Evolutionary conservation across 2,329 filamentous ascomycete species (phyloP).

Genomic region (Aspergillus sp.): DNA sequence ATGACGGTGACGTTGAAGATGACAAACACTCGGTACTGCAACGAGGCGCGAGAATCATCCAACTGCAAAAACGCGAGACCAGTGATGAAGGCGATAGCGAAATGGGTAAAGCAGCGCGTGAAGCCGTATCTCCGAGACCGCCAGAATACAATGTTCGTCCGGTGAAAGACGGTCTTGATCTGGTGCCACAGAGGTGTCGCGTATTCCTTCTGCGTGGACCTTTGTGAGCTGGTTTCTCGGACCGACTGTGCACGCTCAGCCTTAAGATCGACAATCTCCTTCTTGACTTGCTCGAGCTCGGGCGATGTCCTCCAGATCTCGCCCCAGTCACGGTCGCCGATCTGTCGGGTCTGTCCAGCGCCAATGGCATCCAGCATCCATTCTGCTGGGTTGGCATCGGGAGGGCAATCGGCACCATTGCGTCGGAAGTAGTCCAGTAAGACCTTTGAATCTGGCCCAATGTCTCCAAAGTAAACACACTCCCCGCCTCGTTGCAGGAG

Average conservation of each 20-base stretch:
- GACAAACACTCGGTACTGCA: constrained; percentile 85
- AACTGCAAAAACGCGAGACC: constrained; percentile 79
- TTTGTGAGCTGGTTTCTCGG: constrained; percentile 33
- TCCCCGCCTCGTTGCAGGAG: constrained; percentile 55
- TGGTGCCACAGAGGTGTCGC: constrained; percentile 79
- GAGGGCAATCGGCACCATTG: constrained; percentile 52
- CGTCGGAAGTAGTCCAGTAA: constrained; percentile 55
- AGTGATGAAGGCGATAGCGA: constrained; percentile 73
- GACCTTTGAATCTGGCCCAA: constrained; percentile 50
- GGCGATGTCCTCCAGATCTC: constrained; percentile 75
- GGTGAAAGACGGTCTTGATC: constrained; percentile 69
- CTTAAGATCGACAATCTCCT: constrained; percentile 67
- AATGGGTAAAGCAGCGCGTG: constrained; percentile 80
- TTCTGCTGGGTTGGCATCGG: constrained; percentile 54
- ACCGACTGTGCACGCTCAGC: constrained; percentile 54
- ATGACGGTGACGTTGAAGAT: constrained; percentile 85
- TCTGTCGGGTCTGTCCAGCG: constrained; percentile 68
- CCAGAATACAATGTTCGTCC: constrained; percentile 80
- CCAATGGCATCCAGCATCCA: constrained; percentile 62
- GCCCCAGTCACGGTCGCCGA: constrained; percentile 75
- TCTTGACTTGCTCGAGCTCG: constrained; percentile 66
- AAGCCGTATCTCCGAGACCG: constrained; percentile 86
- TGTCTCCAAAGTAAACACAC: constrained; percentile 55
- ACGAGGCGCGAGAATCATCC: constrained; percentile 69
- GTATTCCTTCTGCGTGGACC: constrained; percentile 68